Conservation (phyloP, 306 rosid genomes). For the Bauhinia variegata region DNA sequence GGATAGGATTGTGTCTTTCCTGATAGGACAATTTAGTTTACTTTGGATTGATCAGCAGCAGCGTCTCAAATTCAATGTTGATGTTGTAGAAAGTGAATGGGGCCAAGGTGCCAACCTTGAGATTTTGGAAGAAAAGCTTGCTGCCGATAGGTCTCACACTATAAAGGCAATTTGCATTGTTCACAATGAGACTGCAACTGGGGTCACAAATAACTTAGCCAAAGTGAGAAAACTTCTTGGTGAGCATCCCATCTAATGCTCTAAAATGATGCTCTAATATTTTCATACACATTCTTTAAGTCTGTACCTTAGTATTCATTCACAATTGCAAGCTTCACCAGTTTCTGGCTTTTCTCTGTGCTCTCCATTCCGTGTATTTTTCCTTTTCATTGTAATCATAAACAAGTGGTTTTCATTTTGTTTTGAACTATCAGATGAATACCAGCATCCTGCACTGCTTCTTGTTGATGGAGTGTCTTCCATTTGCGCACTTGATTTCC, state of each 20-base stretch:
- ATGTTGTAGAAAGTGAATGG: constrained; percentile 96
- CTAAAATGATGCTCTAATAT: not conserved
- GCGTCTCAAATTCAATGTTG: constrained; percentile 91
- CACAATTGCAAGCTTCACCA: not conserved
- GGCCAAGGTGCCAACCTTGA: constrained; percentile 94
- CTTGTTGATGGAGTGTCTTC: constrained; percentile 99
- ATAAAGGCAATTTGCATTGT: constrained; percentile 95
- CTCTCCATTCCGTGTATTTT: not conserved
- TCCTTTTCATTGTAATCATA: not conserved
- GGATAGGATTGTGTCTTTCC: constrained; percentile 83
- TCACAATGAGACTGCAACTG: constrained; percentile 98
- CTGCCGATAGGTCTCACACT: constrained; percentile 73
- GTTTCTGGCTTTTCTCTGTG: not conserved
- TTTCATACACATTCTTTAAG: too few species aligned
- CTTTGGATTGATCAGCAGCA: constrained; percentile 99
- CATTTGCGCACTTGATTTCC: constrained; percentile 94
- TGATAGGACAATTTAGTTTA: constrained; percentile 97
- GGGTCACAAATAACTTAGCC: constrained; percentile 87
- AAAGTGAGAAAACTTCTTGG: constrained; percentile 82
- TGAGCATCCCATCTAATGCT: constrained; percentile 42
- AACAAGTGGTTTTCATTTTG: constrained; percentile 31
- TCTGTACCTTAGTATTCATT: too few species aligned
- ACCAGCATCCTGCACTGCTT: constrained; percentile 88
- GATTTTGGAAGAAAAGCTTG: constrained; percentile 81
- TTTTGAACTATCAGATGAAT: constrained; percentile 64